Percentiles rank a stretch among this genome's conserved stretches.
Conservation (phyloP, 192 early-diverging fungal species). For the Coemansia sp. region DNA sequence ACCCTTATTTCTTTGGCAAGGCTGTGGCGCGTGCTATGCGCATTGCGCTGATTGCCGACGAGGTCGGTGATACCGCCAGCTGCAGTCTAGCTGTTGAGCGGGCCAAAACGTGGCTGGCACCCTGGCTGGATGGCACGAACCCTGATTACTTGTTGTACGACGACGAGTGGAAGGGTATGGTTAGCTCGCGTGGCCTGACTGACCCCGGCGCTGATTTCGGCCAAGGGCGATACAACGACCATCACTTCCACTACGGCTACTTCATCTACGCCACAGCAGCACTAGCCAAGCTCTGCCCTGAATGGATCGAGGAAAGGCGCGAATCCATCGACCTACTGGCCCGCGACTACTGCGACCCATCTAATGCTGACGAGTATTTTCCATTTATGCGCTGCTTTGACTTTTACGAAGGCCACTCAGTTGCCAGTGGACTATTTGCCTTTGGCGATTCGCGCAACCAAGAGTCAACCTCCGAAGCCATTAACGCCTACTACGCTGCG, state of each 20-base stretch:
- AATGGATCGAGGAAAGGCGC: conserved; percentile 27
- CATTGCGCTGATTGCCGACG: conserved; percentile 58
- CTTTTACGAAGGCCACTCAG: conserved; percentile 63
- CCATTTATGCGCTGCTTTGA: conserved; percentile 60
- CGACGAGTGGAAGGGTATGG: conserved; percentile 52
- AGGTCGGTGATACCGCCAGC: conserved; percentile 32
- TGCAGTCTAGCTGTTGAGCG: conserved; percentile 26
- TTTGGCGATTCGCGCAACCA: conserved; percentile 59
- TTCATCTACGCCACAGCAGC: conserved; percentile 56
- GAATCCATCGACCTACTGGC: conserved; percentile 28
- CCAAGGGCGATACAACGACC: conserved; percentile 60
- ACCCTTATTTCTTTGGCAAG: conserved; percentile 62
- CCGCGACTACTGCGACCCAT: conserved; percentile 57
- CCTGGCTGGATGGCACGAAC: conserved; percentile 45
- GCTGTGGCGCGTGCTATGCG: conserved; percentile 50
- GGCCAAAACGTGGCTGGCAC: conserved; percentile 33
- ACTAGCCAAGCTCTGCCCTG: conserved; percentile 40
- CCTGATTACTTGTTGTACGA: conserved; percentile 43
- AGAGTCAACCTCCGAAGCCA: conserved; percentile 58
- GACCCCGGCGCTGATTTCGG: conserved; percentile 55
- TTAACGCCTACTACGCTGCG: conserved; percentile 59
- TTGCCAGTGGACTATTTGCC: conserved; percentile 58
- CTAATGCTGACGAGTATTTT: conserved; percentile 40
- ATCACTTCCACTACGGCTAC: conserved; percentile 64
- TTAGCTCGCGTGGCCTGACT: conserved; percentile 28